A percentile compares a stretch with the other conserved stretches of the same genome.
Conservation (phyloP, 1,139 yeast genomes). For the Debaryomyces fabryi region DNA sequence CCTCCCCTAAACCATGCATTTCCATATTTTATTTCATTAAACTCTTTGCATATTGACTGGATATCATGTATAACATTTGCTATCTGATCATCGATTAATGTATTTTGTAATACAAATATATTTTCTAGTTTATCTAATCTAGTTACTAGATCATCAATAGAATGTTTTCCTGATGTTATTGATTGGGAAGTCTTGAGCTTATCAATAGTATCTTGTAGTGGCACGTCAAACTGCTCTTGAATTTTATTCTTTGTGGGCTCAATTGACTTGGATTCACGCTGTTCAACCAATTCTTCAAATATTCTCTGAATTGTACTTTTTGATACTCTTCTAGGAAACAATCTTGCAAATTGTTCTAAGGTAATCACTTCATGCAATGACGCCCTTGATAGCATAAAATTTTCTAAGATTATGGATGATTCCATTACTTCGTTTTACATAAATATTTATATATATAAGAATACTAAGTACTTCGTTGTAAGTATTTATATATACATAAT, state of each 20-base stretch:
- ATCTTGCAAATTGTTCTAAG: slow-evolving; percentile 15
- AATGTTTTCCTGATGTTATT: slow-evolving; percentile 10
- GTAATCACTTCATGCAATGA: slow-evolving; percentile 12
- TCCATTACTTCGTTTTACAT: slow-evolving; percentile 11
- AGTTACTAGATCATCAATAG: slow-evolving; percentile 17
- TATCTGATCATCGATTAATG: slow-evolving; percentile 19
- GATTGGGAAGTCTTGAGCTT: background rate
- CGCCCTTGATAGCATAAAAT: slow-evolving; percentile 13
- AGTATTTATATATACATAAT: background rate
- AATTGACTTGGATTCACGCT: slow-evolving; percentile 19
- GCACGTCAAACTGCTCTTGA: slow-evolving; percentile 25
- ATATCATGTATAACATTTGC: slow-evolving; percentile 20
- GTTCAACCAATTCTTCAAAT: slow-evolving; percentile 23
- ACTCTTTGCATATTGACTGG: slow-evolving; percentile 18
- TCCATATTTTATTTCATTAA: slow-evolving; percentile 25
- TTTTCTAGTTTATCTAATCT: slow-evolving; percentile 18
- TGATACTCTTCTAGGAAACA: slow-evolving; percentile 21
- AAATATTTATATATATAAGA: background rate
- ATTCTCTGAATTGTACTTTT: slow-evolving; percentile 16
- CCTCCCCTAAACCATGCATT: slow-evolving; percentile 18
- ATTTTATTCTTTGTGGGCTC: slow-evolving; percentile 21
- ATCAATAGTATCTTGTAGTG: slow-evolving; percentile 18
- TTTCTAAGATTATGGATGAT: slow-evolving; percentile 12
- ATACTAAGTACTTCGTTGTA: no score
- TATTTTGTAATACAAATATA: slow-evolving; percentile 14